Evolutionary conservation across 257 asterid species (phyloP).

Genomic region (Penstemon davidsonii): DNA sequence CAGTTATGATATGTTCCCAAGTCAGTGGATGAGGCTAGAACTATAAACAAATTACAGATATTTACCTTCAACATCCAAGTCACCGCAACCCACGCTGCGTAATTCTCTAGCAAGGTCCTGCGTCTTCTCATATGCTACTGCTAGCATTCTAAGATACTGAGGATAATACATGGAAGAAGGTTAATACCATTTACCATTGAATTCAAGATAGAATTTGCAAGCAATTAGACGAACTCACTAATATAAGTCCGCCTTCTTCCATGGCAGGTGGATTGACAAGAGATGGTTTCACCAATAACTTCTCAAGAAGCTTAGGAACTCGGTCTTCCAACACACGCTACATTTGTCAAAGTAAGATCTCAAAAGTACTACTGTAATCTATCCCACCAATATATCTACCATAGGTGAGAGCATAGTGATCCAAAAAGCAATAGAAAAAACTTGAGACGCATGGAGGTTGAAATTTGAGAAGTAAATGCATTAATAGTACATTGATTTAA

Average conservation of each 20-base stretch:
- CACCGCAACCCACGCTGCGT: conserved; percentile 91
- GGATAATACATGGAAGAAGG: conserved; percentile 28
- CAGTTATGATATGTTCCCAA: conserved; percentile 14
- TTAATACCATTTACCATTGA: conserved; percentile 26
- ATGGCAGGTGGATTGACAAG: conserved; percentile 84
- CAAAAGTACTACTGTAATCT: conserved; percentile 5
- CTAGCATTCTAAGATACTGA: conserved; percentile 92
- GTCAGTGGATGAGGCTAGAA: conserved; percentile 19
- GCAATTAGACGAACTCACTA: conserved; percentile 51
- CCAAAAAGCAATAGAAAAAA: neutral
- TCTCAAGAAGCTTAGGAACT: conserved; percentile 90
- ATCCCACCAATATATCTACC: conserved; percentile 20
- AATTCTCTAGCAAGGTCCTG: conserved; percentile 87
- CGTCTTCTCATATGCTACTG: conserved; percentile 96
- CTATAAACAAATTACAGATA: conserved; percentile 9
- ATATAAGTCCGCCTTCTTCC: conserved; percentile 97
- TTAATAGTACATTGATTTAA: neutral
- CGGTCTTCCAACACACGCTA: conserved; percentile 98
- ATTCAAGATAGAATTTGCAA: conserved; percentile 17
- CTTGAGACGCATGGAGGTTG: neutral
- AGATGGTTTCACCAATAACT: conserved; percentile 82
- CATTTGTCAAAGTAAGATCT: conserved; percentile 27
- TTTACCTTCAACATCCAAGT: conserved; percentile 95
- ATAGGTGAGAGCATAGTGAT: neutral
- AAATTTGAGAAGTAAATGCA: conserved; percentile 5